Base-by-base conservation (phyloP, 768 basidiomycete genomes). In the Mycena rebaudengoi region DNA sequence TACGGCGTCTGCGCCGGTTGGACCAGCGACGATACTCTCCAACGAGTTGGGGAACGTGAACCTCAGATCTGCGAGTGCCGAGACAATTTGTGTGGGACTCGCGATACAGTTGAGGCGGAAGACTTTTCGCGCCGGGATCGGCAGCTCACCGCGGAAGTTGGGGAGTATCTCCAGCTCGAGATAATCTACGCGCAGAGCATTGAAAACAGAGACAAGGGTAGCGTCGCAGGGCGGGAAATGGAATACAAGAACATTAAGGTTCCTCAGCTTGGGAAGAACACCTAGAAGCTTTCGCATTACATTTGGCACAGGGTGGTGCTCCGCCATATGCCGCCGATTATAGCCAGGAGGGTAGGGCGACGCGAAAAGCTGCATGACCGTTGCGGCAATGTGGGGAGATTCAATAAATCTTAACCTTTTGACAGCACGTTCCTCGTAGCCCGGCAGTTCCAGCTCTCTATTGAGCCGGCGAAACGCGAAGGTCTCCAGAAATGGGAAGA, bases 401-500 rank as follows among this genome's bases (percentile, higher is more conserved):
- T 48, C 58, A 7, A 73, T 40, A 37, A 73, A 70, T 1, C 56
- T 25, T 2, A 73, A 16, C 8, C 72, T 50, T 13, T 62, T 48
- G 3, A 67, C 21, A 1, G 63, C 62, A 1, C 69, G 66, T 7
- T 53, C 48, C 14, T 62, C 21, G 40, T 71, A 72, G 6, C 65
- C 59, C 13, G 39, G 29, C 14, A 64, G 52, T 13, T 67, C 58
- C 7, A 30, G 11, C 18, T 16, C 41, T 28, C 23, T 16, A 21
- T 10, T 49, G 23, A 66, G 67, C 8, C 60, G 50, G 13, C 69
- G 70, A 50, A 66, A 71, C 14, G 64, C 45, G n/a, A 71, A 66
- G 1, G 72, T 69, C 44, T 60, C 68, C 28, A 41, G 20, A 25
- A 70, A 73, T 32, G 70, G 70, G 44, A 69, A 68, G 23, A 73